Percentiles rank a stretch among this genome's conserved stretches.
These are phyloP conservation scores for Hanseniaspora gamundiae DNA, from an alignment of 1,139 yeast species.

Conservation along the genomic window DNA sequence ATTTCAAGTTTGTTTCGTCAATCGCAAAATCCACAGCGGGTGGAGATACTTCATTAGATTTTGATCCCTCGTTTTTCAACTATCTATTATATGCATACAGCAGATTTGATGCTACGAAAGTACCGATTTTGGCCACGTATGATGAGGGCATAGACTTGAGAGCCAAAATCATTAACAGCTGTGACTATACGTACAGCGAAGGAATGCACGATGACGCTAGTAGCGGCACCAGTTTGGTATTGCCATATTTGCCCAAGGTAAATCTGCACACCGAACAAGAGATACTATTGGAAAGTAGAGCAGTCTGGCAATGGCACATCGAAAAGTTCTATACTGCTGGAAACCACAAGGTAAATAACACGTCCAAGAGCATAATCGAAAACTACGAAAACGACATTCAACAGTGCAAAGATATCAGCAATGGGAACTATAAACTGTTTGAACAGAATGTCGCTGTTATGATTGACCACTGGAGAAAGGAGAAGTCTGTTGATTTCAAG, in stretches of 20 bases:
- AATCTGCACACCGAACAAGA: slow-evolving; percentile 32
- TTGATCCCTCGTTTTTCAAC: slow-evolving; percentile 37
- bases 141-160: slow-evolving; percentile 39
- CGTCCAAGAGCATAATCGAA: neutral
- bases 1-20: slow-evolving; percentile 39
- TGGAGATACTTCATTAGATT: slow-evolving; percentile 11
- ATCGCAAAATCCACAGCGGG: slow-evolving; percentile 17
- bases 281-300: slow-evolving; percentile 63
- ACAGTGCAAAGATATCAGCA: neutral
- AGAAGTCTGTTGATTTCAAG: slow-evolving; percentile 11
- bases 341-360: too few relatives aligned
- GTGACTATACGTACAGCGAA: slow-evolving; percentile 22
- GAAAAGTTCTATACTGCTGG: slow-evolving; percentile 7
- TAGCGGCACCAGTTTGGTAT: slow-evolving; percentile 14
- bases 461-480: slow-evolving; percentile 13
- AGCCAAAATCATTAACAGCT: slow-evolving; percentile 31
- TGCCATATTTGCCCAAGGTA: slow-evolving; percentile 60
- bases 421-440: slow-evolving; percentile 7
- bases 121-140: slow-evolving; percentile 32
- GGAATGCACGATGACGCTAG: slow-evolving; percentile 18
- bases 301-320: slow-evolving; percentile 42
- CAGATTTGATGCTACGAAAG: slow-evolving; percentile 26
- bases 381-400: neutral
- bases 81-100: slow-evolving; percentile 48
- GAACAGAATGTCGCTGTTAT: slow-evolving; percentile 11